A percentile compares a stretch with the other conserved stretches of the same genome.
phyloP scores from a whole-genome alignment of 2,329 filamentous ascomycete species.

The Neobulgaria alba region DNA sequence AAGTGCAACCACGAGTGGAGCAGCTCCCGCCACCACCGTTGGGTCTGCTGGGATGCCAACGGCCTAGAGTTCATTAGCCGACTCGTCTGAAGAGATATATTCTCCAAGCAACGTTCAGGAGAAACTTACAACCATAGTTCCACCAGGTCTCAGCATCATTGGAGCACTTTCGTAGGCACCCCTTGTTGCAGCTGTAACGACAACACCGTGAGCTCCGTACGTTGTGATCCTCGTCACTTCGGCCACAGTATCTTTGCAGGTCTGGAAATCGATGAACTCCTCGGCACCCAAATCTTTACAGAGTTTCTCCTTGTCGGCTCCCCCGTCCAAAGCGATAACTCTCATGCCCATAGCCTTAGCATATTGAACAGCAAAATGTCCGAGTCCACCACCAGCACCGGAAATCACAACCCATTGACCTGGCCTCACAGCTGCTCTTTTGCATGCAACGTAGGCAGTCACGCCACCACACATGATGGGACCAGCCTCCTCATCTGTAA shows the following conservation, averaged over 20 bases:
- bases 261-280: conserved; percentile 16
- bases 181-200: conserved; percentile 37
- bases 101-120: no score
- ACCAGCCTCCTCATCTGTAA: conserved; percentile 31
- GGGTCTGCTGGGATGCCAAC: conserved; percentile 3
- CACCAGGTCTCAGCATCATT: conserved; percentile 9
- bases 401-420: conserved; percentile 20
- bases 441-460: conserved; percentile 60
- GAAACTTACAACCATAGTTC: conserved; percentile 2
- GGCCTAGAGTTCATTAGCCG: no score
- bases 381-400: conserved; percentile 22
- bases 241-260: conserved; percentile 6
- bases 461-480: conserved; percentile 70
- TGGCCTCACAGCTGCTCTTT: conserved; percentile 35
- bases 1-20: background rate
- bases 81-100: no score
- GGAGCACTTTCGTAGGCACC: conserved; percentile 35
- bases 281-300: conserved; percentile 14
- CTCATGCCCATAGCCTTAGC: conserved; percentile 15
- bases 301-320: conserved; percentile 10
- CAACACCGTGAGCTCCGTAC: conserved; percentile 49
- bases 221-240: conserved; percentile 11
- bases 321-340: conserved; percentile 13
- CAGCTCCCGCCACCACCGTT: conserved; percentile 2
- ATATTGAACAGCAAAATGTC: conserved; percentile 18